A percentile compares a stretch with the other conserved stretches of the same genome.
These are phyloP conservation scores for Microdochium bolleyi DNA, from an alignment of 2,329 filamentous ascomycete species.

Conservation along the genomic window DNA sequence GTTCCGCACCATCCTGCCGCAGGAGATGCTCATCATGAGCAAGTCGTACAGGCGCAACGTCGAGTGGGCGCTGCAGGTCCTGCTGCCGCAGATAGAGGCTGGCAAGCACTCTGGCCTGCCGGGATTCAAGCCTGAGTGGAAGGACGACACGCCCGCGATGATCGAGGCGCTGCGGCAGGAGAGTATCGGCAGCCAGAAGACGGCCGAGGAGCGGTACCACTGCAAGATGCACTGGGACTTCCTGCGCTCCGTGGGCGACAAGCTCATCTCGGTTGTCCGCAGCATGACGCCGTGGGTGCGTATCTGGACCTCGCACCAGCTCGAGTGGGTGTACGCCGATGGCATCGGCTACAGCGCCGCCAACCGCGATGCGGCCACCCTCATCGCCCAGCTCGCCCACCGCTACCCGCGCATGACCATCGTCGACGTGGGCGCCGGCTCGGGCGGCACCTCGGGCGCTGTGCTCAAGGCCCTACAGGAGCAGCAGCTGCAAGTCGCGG, in stretches of 20 bases:
- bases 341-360: not conserved
- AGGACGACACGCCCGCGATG: not conserved
- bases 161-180: not conserved
- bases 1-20: not conserved
- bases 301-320: not conserved
- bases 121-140: not conserved
- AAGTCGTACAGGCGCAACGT: not conserved
- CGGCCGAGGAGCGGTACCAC: not conserved
- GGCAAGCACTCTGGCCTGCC: not conserved
- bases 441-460: not conserved
- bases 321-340: not conserved
- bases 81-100: not conserved
- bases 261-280: not conserved
- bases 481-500: not conserved
- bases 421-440: not conserved
- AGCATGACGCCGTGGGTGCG: not conserved
- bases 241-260: not conserved
- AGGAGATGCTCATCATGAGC: not conserved
- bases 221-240: not conserved
- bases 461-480: constrained; percentile 7
- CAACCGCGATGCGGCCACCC: not conserved
- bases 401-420: not conserved
- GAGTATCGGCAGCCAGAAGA: not conserved
- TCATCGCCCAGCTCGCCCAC: not conserved
- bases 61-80: not conserved